phyloP scores from a whole-genome alignment of 345 rosid genomes.

The Camelina hispida region DNA sequence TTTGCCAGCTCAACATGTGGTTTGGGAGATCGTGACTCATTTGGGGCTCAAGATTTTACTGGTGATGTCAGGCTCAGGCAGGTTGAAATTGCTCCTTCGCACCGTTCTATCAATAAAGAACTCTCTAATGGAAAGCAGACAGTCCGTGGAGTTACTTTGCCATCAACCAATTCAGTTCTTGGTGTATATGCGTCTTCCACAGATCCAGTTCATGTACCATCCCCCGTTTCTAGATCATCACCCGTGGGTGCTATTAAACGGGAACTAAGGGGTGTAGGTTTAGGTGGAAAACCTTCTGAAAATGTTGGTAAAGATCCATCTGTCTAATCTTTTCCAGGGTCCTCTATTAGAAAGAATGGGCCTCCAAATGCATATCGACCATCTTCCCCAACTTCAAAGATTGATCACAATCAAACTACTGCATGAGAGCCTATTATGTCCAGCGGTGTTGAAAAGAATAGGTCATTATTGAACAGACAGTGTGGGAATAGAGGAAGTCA shows the following conservation, averaged over 20 bases:
- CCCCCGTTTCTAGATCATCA: constrained; percentile 81
- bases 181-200: constrained; percentile 87
- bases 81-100: constrained; percentile 11
- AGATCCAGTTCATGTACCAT: constrained; percentile 96
- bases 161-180: constrained; percentile 71
- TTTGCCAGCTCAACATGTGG: constrained; percentile 20
- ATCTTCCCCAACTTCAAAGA: constrained; percentile 57
- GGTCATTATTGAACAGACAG: constrained; percentile 56
- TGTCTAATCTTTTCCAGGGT: constrained; percentile 51
- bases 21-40: neutral
- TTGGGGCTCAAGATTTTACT: neutral
- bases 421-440: constrained; percentile 53
- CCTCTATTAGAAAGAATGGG: constrained; percentile 54
- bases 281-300: constrained; percentile 63
- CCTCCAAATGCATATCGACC: constrained; percentile 65
- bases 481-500: constrained; percentile 42
- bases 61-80: constrained; percentile 7
- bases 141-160: constrained; percentile 33
- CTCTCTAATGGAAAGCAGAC: constrained; percentile 25
- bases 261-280: constrained; percentile 86
- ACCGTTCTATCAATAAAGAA: constrained; percentile 21
- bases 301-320: constrained; percentile 55
- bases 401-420: constrained; percentile 56
- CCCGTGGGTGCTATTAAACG: constrained; percentile 89
- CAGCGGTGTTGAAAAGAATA: constrained; percentile 37